Percentiles rank a stretch among this genome's conserved stretches.
phyloP scores from a whole-genome alignment of 208 protist genomes.

The Herpetomonas tarakana region DNA sequence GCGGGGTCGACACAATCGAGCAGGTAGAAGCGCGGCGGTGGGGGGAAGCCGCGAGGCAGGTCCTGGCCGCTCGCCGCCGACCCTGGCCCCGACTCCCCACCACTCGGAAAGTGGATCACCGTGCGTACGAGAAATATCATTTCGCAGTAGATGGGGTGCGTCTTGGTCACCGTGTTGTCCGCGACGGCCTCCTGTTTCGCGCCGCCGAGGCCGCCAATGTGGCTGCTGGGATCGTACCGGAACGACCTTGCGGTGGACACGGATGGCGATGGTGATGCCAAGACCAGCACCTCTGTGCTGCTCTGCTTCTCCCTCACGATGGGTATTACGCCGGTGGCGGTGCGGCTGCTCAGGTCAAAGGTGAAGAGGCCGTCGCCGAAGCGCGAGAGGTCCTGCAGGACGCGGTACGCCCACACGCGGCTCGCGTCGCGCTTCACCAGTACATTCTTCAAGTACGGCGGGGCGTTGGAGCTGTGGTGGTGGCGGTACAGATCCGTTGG shows the following conservation, averaged over 20 bases:
- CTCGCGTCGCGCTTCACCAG: conserved; percentile 13
- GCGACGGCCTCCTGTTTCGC: background rate
- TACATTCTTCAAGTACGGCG: conserved; percentile 26
- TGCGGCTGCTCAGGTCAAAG: conserved; percentile 18
- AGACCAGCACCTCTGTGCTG: conserved; percentile 15
- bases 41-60: conserved; percentile 13
- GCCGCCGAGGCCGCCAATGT: conserved; percentile 4
- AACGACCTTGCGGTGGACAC: background rate
- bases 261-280: conserved; percentile 19
- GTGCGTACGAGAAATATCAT: conserved; percentile 25
- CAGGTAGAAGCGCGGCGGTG: conserved; percentile 24
- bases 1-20: conserved; percentile 9
- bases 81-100: background rate
- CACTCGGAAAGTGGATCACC: conserved; percentile 18
- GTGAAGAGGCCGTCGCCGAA: conserved; percentile 41
- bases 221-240: background rate
- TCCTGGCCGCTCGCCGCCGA: background rate
- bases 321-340: conserved; percentile 27
- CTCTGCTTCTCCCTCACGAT: conserved; percentile 26
- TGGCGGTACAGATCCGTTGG: conserved; percentile 21
- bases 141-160: background rate
- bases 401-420: conserved; percentile 21
- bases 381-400: conserved; percentile 42
- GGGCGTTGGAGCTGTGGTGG: conserved; percentile 30
- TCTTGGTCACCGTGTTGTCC: background rate